Conservation (phyloP, 345 rosid genomes). For the Clausena lansium region DNA sequence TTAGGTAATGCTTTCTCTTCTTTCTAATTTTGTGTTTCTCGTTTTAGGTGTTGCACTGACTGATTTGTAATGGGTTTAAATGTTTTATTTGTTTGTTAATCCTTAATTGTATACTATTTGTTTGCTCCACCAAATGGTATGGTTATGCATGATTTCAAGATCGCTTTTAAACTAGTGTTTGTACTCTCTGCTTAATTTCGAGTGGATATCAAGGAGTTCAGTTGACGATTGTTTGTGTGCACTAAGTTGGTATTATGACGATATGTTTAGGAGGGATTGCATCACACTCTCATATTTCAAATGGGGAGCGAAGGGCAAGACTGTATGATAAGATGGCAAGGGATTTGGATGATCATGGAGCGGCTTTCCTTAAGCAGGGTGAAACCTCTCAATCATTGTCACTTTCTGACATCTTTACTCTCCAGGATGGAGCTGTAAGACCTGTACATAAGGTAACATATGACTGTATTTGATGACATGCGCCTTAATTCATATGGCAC, state of each 20-base stretch:
- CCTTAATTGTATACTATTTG: neutral
- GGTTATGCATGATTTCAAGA: neutral
- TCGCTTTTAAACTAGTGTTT: neutral
- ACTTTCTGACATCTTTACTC: constrained; percentile 71
- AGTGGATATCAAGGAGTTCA: neutral
- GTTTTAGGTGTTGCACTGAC: neutral
- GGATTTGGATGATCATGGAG: constrained; percentile 76
- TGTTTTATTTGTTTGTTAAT: constrained; percentile 4
- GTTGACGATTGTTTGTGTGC: neutral
- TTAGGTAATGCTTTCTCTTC: constrained; percentile 25
- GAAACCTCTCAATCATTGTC: constrained; percentile 87
- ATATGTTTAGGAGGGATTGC: constrained; percentile 2
- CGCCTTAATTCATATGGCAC: neutral
- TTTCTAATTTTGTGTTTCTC: neutral
- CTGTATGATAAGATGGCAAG: constrained; percentile 78
- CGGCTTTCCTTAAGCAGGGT: constrained; percentile 70
- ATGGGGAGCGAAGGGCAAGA: constrained; percentile 46
- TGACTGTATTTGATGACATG: neutral
- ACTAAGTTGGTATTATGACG: neutral
- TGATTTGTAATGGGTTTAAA: neutral
- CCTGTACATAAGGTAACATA: constrained; percentile 67
- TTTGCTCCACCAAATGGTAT: neutral
- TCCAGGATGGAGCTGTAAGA: constrained; percentile 59
- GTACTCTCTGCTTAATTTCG: neutral
- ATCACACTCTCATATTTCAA: constrained; percentile 43